phyloP scores from a whole-genome alignment of 371 early-diverging fungal species.

The Mortierella sp. region DNA sequence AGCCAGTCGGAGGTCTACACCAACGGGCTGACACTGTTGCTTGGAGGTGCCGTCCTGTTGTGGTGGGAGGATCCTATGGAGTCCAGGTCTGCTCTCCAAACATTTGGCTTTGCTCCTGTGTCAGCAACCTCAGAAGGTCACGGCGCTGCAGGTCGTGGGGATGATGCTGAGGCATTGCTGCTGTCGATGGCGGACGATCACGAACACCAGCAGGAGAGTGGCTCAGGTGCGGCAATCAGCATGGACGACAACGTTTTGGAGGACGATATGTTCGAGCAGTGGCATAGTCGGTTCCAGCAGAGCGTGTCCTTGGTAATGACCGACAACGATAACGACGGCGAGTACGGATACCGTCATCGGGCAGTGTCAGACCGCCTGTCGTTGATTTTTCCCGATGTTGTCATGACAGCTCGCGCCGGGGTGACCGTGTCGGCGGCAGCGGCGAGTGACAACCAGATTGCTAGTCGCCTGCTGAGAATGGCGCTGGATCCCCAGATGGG shows the following conservation, averaged over 20 bases:
- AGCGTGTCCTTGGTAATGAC: conserved; percentile 21
- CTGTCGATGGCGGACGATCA: conserved; percentile 52
- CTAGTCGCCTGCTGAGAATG: conserved; percentile 31
- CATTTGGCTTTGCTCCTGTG: neutral
- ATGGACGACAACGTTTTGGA: conserved; percentile 38
- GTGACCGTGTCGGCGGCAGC: conserved; percentile 6
- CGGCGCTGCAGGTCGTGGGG: neutral
- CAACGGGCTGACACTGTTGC: conserved; percentile 27
- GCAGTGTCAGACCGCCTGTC: conserved; percentile 25
- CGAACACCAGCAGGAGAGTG: conserved; percentile 19
- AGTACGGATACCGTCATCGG: neutral
- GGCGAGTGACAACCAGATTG: conserved; percentile 29
- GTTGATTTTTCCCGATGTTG: conserved; percentile 35
- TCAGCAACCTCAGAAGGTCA: neutral
- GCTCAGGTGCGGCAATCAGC: neutral
- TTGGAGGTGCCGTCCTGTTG: conserved; percentile 43
- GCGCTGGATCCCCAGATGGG: conserved; percentile 31
- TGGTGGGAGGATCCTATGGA: conserved; percentile 47
- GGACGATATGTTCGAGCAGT: conserved; percentile 43
- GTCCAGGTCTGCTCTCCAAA: neutral
- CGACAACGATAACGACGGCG: neutral
- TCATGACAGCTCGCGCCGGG: conserved; percentile 22
- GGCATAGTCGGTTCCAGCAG: conserved; percentile 44
- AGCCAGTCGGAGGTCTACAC: conserved; percentile 27
- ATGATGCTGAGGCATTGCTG: conserved; percentile 40